A percentile compares a stretch with the other conserved stretches of the same genome.
phyloP scores from a whole-genome alignment of 2,329 filamentous ascomycete species.

The Ascochyta koolunga region DNA sequence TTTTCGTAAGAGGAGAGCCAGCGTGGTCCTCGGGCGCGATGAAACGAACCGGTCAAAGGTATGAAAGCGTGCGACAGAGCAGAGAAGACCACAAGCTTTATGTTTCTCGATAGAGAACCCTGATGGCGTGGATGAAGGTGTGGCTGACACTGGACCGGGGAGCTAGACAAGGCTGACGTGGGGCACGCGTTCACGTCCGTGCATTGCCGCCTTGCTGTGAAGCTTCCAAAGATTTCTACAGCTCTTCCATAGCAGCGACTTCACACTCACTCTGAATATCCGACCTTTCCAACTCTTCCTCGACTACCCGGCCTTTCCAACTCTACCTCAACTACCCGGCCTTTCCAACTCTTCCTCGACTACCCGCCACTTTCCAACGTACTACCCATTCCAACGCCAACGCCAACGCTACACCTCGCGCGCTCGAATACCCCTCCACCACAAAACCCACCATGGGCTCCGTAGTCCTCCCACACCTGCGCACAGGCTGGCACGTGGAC shows the following conservation, averaged over 20 bases:
- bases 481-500: constrained; percentile 96
- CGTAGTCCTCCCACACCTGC: constrained; percentile 88
- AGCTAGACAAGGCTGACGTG: constrained; percentile 7
- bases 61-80: too few relatives aligned
- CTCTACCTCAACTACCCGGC: too few relatives aligned
- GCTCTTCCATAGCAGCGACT: not conserved
- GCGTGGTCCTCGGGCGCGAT: too few relatives aligned
- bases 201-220: constrained; percentile 12
- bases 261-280: not conserved
- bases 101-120: not conserved
- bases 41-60: too few relatives aligned
- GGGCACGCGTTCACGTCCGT: constrained; percentile 10
- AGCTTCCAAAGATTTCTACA: constrained; percentile 15
- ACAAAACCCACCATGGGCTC: constrained; percentile 67
- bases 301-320: not conserved
- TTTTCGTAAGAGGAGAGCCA: too few relatives aligned
- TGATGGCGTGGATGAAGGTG: not conserved
- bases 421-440: not conserved
- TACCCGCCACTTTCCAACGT: too few relatives aligned
- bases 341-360: too few relatives aligned
- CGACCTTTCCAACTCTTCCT: not conserved
- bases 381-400: not conserved
- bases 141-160: not conserved
- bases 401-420: not conserved
- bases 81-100: too few relatives aligned